phyloP scores from a whole-genome alignment of 805 yeast genomes.

The Teunomyces cretensis region DNA sequence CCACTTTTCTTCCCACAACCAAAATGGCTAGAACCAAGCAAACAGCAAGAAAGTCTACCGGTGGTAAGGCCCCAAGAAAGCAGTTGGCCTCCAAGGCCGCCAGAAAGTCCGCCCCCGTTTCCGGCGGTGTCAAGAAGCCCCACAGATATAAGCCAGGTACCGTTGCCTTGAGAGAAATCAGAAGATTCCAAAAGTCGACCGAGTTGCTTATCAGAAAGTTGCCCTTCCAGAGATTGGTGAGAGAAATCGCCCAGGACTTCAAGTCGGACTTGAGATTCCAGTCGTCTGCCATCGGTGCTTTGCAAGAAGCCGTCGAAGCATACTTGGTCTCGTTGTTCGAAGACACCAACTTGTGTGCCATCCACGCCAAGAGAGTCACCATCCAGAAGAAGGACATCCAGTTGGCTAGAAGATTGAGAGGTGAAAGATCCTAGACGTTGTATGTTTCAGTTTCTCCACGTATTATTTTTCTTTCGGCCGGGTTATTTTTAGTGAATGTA shows the following conservation, averaged over 20 bases:
- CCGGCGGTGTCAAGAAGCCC: conserved; percentile 50
- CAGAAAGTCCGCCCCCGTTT: conserved; percentile 47
- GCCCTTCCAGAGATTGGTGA: conserved; percentile 49
- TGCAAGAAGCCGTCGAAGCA: conserved; percentile 49
- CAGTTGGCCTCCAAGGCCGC: conserved; percentile 50
- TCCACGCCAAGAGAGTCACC: conserved; percentile 50
- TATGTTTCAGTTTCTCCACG: conserved; percentile 1
- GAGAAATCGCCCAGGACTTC: conserved; percentile 49
- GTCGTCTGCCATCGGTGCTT: conserved; percentile 48
- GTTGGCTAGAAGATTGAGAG: conserved; percentile 51
- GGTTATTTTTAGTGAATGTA: background rate
- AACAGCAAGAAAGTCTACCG: conserved; percentile 50
- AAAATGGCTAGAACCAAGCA: conserved; percentile 49
- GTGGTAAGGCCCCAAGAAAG: conserved; percentile 51
- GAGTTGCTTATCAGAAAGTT: conserved; percentile 48
- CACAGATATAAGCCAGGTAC: conserved; percentile 53
- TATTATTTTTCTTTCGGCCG: conserved; percentile 9
- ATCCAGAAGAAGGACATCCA: conserved; percentile 50
- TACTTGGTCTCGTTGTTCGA: conserved; percentile 47
- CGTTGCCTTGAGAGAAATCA: conserved; percentile 49
- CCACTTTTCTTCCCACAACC: conserved; percentile 6
- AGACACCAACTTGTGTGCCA: conserved; percentile 50
- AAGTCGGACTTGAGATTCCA: conserved; percentile 48
- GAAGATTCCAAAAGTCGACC: conserved; percentile 49
- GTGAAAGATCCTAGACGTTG: conserved; percentile 40